phyloP scores from a whole-genome alignment of 192 early-diverging fungal genomes.

The Coemansia sp. region DNA sequence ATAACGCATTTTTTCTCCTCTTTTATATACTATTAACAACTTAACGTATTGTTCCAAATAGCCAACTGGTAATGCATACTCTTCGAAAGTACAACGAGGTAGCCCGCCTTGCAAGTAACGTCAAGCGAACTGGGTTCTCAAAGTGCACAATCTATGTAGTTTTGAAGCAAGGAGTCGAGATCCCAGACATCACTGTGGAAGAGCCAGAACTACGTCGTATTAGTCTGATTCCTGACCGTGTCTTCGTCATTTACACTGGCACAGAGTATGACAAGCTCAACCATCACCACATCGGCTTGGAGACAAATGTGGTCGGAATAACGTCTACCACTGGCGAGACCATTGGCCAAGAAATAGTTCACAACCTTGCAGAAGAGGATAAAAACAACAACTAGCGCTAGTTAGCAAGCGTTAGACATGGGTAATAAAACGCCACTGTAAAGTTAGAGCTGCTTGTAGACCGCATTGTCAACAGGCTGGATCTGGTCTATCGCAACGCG shows the following conservation, averaged over 20 bases:
- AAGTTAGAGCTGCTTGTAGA: slow-evolving; percentile 46
- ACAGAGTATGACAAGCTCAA: background rate
- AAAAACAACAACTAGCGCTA: background rate
- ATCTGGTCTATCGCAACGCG: slow-evolving; percentile 32
- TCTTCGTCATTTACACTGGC: background rate
- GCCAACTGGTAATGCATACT: background rate
- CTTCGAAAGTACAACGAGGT: background rate
- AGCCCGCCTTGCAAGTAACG: background rate
- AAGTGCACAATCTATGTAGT: background rate
- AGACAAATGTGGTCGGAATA: background rate
- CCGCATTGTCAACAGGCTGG: slow-evolving; percentile 27
- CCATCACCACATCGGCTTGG: background rate
- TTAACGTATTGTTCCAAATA: background rate
- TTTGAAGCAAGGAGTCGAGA: background rate
- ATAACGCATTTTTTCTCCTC: background rate
- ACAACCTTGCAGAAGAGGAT: background rate
- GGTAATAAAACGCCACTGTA: background rate
- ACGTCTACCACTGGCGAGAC: background rate
- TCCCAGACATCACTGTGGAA: background rate
- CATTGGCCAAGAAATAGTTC: background rate
- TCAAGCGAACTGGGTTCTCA: background rate
- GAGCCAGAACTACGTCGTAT: background rate
- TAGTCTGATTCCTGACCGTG: background rate
- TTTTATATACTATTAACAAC: background rate
- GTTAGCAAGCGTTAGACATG: background rate